Evolutionary conservation across 805 yeast genomes (phyloP).

Genomic region (Nakazawaea laoshanensis): DNA sequence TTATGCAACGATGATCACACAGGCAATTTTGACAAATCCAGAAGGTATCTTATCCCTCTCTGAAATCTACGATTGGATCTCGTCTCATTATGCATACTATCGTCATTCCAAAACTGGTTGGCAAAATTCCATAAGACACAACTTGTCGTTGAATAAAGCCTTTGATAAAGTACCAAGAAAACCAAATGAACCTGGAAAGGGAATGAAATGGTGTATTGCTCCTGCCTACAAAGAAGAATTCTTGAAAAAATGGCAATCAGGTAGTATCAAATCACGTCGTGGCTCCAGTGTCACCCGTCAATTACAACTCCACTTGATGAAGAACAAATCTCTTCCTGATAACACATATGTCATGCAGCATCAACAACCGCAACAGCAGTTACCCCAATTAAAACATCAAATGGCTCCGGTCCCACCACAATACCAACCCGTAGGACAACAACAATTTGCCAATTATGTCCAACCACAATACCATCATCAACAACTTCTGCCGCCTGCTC

Average conservation of each 20-base stretch:
- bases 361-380: conserved; percentile 6
- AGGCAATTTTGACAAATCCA: conserved; percentile 81
- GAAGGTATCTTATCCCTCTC: conserved; percentile 86
- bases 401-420: conserved; percentile 6
- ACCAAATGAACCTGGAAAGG: conserved; percentile 96
- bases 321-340: conserved; percentile 45
- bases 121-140: conserved; percentile 97
- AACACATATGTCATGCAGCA: no score
- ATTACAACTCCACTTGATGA: conserved; percentile 63
- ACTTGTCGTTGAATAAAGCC: conserved; percentile 89
- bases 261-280: conserved; percentile 66
- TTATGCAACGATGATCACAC: conserved; percentile 97
- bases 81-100: conserved; percentile 83
- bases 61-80: conserved; percentile 89
- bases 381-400: conserved; percentile 8
- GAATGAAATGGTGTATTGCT: conserved; percentile 98
- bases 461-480: not conserved
- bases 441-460: not conserved
- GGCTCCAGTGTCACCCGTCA: conserved; percentile 80
- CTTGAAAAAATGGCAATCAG: conserved; percentile 68
- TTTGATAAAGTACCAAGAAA: conserved; percentile 95
- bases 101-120: conserved; percentile 91
- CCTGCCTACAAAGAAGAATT: conserved; percentile 81
- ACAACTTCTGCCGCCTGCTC: conserved; percentile 1
- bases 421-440: conserved; percentile 1